Conservation (phyloP, 1,284 basidiomycete genomes). For the Puccinia horiana region DNA sequence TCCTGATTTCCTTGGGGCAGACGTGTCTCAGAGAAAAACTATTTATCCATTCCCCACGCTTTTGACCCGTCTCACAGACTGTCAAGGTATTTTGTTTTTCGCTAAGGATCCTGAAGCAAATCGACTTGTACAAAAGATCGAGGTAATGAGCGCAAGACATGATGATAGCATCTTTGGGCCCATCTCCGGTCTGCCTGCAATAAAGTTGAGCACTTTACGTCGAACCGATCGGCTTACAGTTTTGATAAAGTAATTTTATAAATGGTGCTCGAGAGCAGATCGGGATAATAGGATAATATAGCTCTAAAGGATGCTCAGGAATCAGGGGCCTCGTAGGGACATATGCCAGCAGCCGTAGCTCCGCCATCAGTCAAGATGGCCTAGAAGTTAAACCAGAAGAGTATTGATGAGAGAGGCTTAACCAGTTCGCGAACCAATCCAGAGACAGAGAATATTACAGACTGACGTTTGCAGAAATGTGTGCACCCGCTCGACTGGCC, state of each 20-base stretch:
- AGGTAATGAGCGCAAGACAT: too few relatives aligned
- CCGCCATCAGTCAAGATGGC: conserved; percentile 44
- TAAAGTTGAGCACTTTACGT: too few relatives aligned
- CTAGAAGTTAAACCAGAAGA: not conserved
- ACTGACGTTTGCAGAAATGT: conserved; percentile 44
- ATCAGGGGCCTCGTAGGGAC: not conserved
- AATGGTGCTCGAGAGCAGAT: too few relatives aligned
- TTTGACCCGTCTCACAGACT: not conserved
- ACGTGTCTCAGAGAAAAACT: not conserved
- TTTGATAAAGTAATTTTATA: too few relatives aligned
- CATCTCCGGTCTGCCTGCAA: too few relatives aligned
- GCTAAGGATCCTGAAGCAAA: too few relatives aligned
- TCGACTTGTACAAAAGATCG: too few relatives aligned
- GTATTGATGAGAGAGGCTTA: too few relatives aligned
- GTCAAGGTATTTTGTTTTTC: not conserved
- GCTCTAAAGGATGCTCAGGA: not conserved
- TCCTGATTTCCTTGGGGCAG: not conserved
- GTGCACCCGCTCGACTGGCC: conserved; percentile 40
- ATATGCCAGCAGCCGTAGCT: conserved; percentile 2
- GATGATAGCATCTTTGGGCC: too few relatives aligned
- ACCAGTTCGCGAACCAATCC: not conserved
- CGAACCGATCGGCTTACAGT: too few relatives aligned
- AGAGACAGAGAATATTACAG: not conserved
- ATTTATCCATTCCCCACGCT: not conserved
- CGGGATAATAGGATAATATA: too few relatives aligned